A percentile compares a stretch with the other conserved stretches of the same genome.
These are phyloP conservation scores for Penicillium antarcticum DNA, from an alignment of 495 filamentous ascomycete species.

Conservation along the genomic window DNA sequence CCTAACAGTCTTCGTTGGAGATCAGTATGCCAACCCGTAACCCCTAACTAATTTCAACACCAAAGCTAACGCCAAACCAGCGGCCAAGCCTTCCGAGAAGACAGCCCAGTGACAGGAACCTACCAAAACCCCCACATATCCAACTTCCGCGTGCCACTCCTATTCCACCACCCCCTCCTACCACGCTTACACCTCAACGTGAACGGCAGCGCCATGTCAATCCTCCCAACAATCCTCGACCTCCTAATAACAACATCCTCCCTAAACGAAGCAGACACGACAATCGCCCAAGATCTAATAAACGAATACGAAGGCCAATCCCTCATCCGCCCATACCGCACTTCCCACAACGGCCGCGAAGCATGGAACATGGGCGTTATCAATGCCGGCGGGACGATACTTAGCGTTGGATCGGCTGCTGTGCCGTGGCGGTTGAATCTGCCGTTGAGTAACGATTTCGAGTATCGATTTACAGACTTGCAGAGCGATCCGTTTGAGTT, in stretches of 20 bases:
- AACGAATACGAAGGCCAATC: constrained; percentile 48
- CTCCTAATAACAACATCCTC: constrained; percentile 40
- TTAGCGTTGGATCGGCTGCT: constrained; percentile 38
- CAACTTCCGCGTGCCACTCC: constrained; percentile 42
- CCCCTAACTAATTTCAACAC: constrained; percentile 26
- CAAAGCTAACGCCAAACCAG: constrained; percentile 21
- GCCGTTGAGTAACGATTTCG: constrained; percentile 36
- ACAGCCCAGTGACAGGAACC: constrained; percentile 35
- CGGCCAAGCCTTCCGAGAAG: constrained; percentile 41
- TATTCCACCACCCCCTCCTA: constrained; percentile 42
- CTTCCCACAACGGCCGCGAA: constrained; percentile 29
- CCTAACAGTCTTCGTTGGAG: constrained; percentile 47
- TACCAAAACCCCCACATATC: constrained; percentile 45
- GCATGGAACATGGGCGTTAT: constrained; percentile 46
- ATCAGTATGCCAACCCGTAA: constrained; percentile 25
- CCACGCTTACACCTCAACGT: constrained; percentile 37
- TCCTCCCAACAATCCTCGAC: constrained; percentile 47
- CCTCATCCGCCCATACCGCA: constrained; percentile 38
- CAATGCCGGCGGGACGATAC: constrained; percentile 41
- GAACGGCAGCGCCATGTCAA: constrained; percentile 40
- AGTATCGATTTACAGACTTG: constrained; percentile 36
- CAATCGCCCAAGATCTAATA: constrained; percentile 33
- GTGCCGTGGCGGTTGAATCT: constrained; percentile 38
- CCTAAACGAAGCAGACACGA: constrained; percentile 25
- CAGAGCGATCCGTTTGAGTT: constrained; percentile 35